A percentile compares a stretch with the other conserved stretches of the same genome.
phyloP scores from a whole-genome alignment of 2,329 filamentous ascomycete genomes.

The Orbilia brochopaga region DNA sequence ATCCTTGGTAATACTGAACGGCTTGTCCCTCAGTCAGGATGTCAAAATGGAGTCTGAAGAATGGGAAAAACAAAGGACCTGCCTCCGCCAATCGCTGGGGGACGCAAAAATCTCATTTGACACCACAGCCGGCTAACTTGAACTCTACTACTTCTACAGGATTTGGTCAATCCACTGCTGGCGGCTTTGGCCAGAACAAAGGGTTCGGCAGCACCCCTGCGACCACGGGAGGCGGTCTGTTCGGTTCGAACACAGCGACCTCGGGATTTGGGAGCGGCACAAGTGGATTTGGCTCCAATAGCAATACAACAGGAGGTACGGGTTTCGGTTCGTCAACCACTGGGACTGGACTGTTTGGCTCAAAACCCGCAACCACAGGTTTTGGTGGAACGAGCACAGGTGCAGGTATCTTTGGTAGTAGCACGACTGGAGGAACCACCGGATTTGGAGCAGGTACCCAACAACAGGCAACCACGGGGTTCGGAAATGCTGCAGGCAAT shows the following conservation, averaged over 20 bases:
- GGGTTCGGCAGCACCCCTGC: conserved; percentile 56
- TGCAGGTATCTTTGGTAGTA: conserved; percentile 47
- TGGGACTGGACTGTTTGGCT: conserved; percentile 49
- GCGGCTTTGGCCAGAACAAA: conserved; percentile 51
- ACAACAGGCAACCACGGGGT: conserved; percentile 21
- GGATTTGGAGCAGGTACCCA: conserved; percentile 47
- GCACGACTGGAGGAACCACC: conserved; percentile 51
- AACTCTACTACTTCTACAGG: conserved; percentile 47
- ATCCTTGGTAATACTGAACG: conserved; percentile 36
- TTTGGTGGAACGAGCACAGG: conserved; percentile 41
- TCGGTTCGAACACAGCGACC: conserved; percentile 60
- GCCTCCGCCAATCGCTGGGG: conserved; percentile 29
- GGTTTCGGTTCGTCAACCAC: conserved; percentile 48
- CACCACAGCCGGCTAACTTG: conserved; percentile 48
- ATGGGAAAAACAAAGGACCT: conserved; percentile 24
- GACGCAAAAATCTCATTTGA: conserved; percentile 52
- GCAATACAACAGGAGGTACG: conserved; percentile 57
- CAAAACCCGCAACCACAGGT: conserved; percentile 48
- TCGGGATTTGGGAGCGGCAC: conserved; percentile 52
- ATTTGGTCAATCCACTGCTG: conserved; percentile 52
- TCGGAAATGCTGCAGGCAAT: conserved; percentile 57
- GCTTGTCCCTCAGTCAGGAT: conserved; percentile 32
- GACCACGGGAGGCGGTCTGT: conserved; percentile 62
- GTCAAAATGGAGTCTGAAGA: conserved; percentile 35
- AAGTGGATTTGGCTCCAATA: conserved; percentile 58